These are phyloP conservation scores for Sphagnurus paluster DNA, from an alignment of 1,284 basidiomycete species.

Conservation along the genomic window DNA sequence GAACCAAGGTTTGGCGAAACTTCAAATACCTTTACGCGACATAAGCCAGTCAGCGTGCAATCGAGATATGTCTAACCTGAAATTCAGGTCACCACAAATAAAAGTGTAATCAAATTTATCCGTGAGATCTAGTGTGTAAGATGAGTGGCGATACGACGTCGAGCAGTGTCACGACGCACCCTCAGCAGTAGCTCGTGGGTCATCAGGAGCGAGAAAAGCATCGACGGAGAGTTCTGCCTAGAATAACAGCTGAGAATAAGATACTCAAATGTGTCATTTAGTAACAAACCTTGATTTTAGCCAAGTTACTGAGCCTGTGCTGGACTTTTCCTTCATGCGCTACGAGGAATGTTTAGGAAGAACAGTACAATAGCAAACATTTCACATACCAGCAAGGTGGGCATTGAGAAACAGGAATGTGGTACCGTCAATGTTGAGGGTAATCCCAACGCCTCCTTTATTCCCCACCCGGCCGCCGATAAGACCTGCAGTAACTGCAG, in stretches of 20 bases:
- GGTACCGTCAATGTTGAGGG: conserved; percentile 70
- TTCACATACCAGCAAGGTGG: conserved; percentile 75
- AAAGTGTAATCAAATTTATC: conserved; percentile 85
- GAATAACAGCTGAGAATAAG: conserved; percentile 6
- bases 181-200: conserved; percentile 66
- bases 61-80: conserved; percentile 71
- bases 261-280: background rate
- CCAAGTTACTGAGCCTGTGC: conserved; percentile 67
- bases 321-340: conserved; percentile 76
- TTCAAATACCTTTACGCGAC: conserved; percentile 47
- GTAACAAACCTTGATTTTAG: conserved; percentile 68
- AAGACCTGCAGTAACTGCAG: conserved; percentile 81
- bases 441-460: conserved; percentile 85
- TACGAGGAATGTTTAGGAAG: conserved; percentile 26
- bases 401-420: conserved; percentile 85
- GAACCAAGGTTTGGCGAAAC: background rate
- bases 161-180: conserved; percentile 37
- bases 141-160: conserved; percentile 13
- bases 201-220: conserved; percentile 61
- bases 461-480: conserved; percentile 87
- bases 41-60: conserved; percentile 76
- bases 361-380: conserved; percentile 5
- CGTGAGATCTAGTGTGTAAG: conserved; percentile 58
- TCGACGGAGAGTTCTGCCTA: conserved; percentile 67
- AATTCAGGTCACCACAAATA: conserved; percentile 81